Evolutionary conservation across 1,139 yeast species (phyloP).

Genomic region (Scheffersomyces cryptocercus): DNA sequence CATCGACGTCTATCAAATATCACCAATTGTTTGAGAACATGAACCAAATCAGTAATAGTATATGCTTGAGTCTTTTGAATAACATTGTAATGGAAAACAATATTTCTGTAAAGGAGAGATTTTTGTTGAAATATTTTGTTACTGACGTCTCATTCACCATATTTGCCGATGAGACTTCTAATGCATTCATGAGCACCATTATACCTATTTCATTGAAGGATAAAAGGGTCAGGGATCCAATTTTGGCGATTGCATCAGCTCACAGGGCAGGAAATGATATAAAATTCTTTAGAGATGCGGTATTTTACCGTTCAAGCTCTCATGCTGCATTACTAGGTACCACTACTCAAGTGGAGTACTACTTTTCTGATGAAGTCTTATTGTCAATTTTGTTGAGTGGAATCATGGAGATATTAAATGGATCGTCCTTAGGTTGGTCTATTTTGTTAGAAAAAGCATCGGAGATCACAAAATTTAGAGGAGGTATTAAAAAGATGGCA

Average conservation of each 20-base stretch:
- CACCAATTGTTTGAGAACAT: background rate
- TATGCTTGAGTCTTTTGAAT: slow-evolving; percentile 2
- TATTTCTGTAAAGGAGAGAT: slow-evolving; percentile 12
- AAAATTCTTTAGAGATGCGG: slow-evolving; percentile 14
- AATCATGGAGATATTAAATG: slow-evolving; percentile 21
- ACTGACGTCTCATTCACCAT: slow-evolving; percentile 17
- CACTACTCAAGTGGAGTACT: slow-evolving; percentile 8
- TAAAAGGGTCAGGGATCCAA: slow-evolving; percentile 15
- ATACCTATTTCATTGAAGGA: slow-evolving; percentile 18
- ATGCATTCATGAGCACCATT: slow-evolving; percentile 17
- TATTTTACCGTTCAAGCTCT: slow-evolving; percentile 16
- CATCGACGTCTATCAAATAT: background rate
- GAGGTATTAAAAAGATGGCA: slow-evolving; percentile 16
- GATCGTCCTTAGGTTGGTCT: slow-evolving; percentile 19
- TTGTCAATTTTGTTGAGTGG: slow-evolving; percentile 16
- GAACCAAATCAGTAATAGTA: background rate
- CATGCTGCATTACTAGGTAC: slow-evolving; percentile 14
- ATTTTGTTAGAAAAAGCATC: slow-evolving; percentile 20
- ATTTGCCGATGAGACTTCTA: slow-evolving; percentile 20
- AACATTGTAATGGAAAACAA: background rate
- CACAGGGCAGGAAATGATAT: slow-evolving; percentile 11
- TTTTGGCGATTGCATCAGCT: slow-evolving; percentile 19
- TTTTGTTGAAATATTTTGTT: slow-evolving; percentile 16
- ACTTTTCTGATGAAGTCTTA: slow-evolving; percentile 13
- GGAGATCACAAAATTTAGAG: slow-evolving; percentile 15